These are phyloP conservation scores for Tympanopsis confertula DNA, from an alignment of 2,329 filamentous ascomycete species.

Conservation along the genomic window DNA sequence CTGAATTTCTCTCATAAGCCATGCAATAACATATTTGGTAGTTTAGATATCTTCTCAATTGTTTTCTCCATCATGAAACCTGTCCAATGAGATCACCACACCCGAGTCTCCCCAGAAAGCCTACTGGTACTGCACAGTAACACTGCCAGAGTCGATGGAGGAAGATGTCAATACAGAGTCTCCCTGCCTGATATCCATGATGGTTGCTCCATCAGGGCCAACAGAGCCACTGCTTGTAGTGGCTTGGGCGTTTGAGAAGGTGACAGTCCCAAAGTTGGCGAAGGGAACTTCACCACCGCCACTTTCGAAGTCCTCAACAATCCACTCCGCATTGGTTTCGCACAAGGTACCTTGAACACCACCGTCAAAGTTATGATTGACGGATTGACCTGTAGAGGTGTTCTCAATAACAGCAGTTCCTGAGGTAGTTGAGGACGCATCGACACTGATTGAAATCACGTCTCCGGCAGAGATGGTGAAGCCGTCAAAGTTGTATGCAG, in stretches of 20 bases:
- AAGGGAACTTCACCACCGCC: constrained; percentile 26
- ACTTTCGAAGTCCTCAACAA: constrained; percentile 35
- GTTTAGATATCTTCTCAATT: too few species aligned
- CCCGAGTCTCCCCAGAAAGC: too few species aligned
- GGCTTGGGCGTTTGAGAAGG: constrained; percentile 26
- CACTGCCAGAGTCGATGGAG: constrained; percentile 10
- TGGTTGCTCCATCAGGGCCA: constrained; percentile 21
- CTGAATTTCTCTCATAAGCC: too few species aligned
- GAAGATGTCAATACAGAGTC: constrained; percentile 20
- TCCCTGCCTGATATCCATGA: constrained; percentile 33
- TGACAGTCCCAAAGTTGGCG: constrained; percentile 30
- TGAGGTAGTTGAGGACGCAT: constrained; percentile 21
- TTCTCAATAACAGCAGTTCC: constrained; percentile 33
- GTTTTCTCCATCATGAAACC: too few species aligned
- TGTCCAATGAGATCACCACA: too few species aligned
- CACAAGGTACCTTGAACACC: constrained; percentile 20
- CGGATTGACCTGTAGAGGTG: constrained; percentile 26
- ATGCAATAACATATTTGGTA: too few species aligned
- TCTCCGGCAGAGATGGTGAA: constrained; percentile 33
- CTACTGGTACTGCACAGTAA: constrained; percentile 14
- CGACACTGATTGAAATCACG: constrained; percentile 24
- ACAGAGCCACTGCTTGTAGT: constrained; percentile 15
- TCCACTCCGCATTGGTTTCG: constrained; percentile 37
- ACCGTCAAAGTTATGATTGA: constrained; percentile 26
- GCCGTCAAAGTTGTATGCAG: constrained; percentile 36